A percentile compares a stretch with the other conserved stretches of the same genome.
Evolutionary conservation across 352 stramenopile genomes (phyloP).

Genomic region (Thalassiosira hispida): DNA sequence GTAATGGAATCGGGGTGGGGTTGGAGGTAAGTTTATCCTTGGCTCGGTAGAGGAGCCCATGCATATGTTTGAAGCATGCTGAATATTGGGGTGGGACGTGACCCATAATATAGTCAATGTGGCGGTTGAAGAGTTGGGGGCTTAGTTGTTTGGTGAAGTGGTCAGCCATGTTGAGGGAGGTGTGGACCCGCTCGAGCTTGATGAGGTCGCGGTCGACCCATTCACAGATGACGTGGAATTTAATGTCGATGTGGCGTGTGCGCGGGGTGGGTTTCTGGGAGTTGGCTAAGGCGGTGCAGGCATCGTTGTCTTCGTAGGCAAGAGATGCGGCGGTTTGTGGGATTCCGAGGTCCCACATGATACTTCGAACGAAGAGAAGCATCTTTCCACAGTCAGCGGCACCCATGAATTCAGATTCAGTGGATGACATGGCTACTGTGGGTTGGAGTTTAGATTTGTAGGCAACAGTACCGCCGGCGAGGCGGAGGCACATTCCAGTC

Average conservation of each 20-base stretch:
- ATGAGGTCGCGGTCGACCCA: slow-evolving; percentile 17
- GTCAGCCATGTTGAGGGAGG: slow-evolving; percentile 13
- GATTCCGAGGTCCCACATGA: slow-evolving; percentile 44
- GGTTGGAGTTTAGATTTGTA: too few species aligned
- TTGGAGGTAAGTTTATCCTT: too few species aligned
- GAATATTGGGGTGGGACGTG: slow-evolving; percentile 8
- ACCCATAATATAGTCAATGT: slow-evolving; percentile 2
- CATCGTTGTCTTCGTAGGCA: slow-evolving; percentile 18
- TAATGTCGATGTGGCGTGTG: slow-evolving; percentile 20
- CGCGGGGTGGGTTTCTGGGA: slow-evolving; percentile 35
- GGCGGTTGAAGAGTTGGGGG: background rate
- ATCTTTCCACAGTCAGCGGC: slow-evolving; percentile 31
- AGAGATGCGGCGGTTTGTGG: slow-evolving; percentile 25
- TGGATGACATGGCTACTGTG: too few species aligned
- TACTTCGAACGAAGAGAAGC: slow-evolving; percentile 23
- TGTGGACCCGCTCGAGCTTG: slow-evolving; percentile 5
- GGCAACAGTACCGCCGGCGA: too few species aligned
- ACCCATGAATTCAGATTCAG: slow-evolving; percentile 23
- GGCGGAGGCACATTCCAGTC: too few species aligned
- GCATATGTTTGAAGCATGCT: background rate
- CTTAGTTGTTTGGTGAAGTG: slow-evolving; percentile 13
- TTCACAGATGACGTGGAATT: slow-evolving; percentile 13
- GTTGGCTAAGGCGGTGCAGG: slow-evolving; percentile 11
- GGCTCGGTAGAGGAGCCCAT: background rate
- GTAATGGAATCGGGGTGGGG: too few species aligned